Evolutionary conservation across 352 stramenopile species (phyloP).

Genomic region (Globisporangium cystogenes): DNA sequence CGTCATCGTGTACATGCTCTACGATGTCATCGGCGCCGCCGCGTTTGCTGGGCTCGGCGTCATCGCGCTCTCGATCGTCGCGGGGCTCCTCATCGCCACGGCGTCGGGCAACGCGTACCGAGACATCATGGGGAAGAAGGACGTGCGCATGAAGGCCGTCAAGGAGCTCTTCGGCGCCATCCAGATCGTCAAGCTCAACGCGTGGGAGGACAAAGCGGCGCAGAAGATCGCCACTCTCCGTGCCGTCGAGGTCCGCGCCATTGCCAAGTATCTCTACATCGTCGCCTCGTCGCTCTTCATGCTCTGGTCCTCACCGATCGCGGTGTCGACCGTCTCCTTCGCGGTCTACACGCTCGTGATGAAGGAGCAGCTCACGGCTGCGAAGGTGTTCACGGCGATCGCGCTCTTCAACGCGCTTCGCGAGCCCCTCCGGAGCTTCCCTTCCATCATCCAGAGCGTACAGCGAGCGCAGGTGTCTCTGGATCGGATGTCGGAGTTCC

Average conservation of each 20-base stretch:
- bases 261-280: constrained; percentile 36
- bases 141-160: constrained; percentile 86
- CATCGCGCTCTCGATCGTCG: constrained; percentile 20
- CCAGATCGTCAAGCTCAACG: constrained; percentile 95
- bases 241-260: too few species aligned
- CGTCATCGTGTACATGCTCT: constrained; percentile 31
- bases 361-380: constrained; percentile 18
- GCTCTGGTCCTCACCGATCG: constrained; percentile 14
- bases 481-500: constrained; percentile 21
- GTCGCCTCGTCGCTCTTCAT: constrained; percentile 28
- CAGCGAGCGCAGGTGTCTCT: constrained; percentile 22
- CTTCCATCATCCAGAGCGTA: constrained; percentile 17
- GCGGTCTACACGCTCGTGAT: constrained; percentile 27
- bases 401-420: constrained; percentile 36
- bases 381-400: constrained; percentile 46
- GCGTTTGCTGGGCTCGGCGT: constrained; percentile 37
- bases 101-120: constrained; percentile 42
- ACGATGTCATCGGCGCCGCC: constrained; percentile 20
- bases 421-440: constrained; percentile 21
- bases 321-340: constrained; percentile 26
- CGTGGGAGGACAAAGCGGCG: constrained; percentile 73
- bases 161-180: constrained; percentile 91
- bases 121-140: constrained; percentile 77
- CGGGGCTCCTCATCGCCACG: constrained; percentile 45
- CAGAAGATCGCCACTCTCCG: constrained; percentile 55